Conservation (phyloP, 208 protist genomes). For the Polymyxa betae region DNA sequence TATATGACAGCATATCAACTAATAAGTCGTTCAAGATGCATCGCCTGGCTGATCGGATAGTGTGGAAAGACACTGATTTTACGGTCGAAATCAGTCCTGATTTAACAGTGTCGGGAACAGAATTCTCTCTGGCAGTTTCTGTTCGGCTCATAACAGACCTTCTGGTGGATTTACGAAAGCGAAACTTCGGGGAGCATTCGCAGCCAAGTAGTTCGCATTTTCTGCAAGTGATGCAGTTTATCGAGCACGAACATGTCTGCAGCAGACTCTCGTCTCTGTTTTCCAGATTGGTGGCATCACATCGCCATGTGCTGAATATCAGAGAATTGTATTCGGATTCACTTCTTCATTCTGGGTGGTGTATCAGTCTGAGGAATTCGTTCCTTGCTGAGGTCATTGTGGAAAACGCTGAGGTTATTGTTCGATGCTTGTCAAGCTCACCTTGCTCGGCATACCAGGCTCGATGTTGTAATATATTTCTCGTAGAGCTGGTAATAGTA, state of each 20-base stretch:
- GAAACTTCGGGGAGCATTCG: not conserved
- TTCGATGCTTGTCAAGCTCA: not conserved
- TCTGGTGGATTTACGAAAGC: not conserved
- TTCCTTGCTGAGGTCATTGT: not conserved
- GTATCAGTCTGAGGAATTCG: not conserved
- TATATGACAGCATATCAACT: not conserved
- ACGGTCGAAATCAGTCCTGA: not conserved
- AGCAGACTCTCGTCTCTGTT: not conserved
- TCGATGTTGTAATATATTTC: too few species aligned
- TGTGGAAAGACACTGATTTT: not conserved
- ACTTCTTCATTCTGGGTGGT: not conserved
- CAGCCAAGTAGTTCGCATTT: not conserved
- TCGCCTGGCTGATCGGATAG: not conserved
- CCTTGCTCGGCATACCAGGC: not conserved
- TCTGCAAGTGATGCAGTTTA: not conserved
- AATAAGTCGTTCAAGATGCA: not conserved
- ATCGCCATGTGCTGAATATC: not conserved
- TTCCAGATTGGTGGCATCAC: too few species aligned
- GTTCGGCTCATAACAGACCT: not conserved
- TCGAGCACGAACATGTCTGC: not conserved
- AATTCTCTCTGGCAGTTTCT: not conserved
- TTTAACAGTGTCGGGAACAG: not conserved
- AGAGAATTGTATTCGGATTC: not conserved
- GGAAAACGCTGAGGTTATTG: not conserved
- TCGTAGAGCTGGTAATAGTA: too few species aligned